A percentile compares a stretch with the other conserved stretches of the same genome.
phyloP scores from a whole-genome alignment of 495 filamentous ascomycete species.

The Amphirosellinia nigrospora region DNA sequence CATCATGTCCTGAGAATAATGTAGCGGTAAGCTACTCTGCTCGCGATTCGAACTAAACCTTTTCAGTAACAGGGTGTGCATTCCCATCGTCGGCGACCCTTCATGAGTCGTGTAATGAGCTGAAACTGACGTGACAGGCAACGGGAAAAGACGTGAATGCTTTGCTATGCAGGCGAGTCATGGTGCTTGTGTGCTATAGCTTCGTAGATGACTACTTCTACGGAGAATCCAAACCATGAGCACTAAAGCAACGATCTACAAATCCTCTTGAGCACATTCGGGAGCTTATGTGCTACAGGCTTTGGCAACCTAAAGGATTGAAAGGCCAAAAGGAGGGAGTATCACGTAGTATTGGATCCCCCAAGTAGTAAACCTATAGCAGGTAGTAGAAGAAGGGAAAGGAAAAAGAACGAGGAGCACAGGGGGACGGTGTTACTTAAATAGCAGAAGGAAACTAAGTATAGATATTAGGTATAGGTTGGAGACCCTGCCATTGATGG shows the following conservation, averaged over 20 bases:
- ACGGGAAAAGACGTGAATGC: not conserved
- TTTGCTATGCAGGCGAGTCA: constrained; percentile 2
- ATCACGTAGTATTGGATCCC: not conserved
- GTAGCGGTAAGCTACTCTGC: not conserved
- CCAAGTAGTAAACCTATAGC: not conserved
- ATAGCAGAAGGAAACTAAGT: not conserved
- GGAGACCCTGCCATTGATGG: constrained; percentile 3
- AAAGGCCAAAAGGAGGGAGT: not conserved
- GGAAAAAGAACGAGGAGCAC: not conserved
- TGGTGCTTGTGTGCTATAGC: not conserved
- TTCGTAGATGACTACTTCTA: not conserved
- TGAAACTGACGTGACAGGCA: not conserved
- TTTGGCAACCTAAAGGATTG: not conserved
- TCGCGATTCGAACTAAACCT: not conserved
- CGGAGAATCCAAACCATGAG: not conserved
- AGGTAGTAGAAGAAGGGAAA: not conserved
- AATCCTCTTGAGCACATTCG: not conserved
- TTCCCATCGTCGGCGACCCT: not conserved
- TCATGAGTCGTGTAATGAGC: not conserved
- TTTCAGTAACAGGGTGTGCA: not conserved
- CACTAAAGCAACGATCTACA: not conserved
- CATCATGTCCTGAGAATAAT: not conserved
- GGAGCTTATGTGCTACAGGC: not conserved
- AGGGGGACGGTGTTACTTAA: not conserved
- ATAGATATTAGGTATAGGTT: constrained; percentile 19